These are phyloP conservation scores for Musa itinerans DNA, from an alignment of 176 grass and related monocot species.

Conservation along the genomic window DNA sequence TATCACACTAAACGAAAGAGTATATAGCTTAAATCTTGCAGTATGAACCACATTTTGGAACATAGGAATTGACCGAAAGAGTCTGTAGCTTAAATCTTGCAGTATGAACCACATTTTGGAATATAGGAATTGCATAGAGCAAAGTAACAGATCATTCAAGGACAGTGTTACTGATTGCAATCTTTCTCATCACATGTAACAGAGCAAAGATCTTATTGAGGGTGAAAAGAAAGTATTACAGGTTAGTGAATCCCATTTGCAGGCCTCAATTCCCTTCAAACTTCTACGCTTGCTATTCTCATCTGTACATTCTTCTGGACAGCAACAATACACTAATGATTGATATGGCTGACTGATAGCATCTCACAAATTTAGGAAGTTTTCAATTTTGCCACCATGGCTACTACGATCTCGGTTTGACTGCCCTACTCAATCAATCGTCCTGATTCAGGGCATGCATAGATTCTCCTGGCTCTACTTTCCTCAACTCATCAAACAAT, in stretches of 20 bases:
- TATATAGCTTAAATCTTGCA: too few relatives aligned
- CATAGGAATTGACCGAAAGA: too few relatives aligned
- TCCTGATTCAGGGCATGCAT: neutral
- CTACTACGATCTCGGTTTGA: neutral
- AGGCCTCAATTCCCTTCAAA: neutral
- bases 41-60: too few relatives aligned
- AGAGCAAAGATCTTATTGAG: conserved; percentile 13
- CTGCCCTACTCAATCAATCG: neutral
- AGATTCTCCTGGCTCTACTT: neutral
- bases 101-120: too few relatives aligned
- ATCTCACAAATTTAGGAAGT: neutral
- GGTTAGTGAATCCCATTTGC: neutral
- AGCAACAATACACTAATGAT: neutral
- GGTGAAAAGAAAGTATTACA: neutral
- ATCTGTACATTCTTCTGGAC: conserved; percentile 58
- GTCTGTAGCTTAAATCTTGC: too few relatives aligned
- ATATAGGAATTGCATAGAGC: too few relatives aligned
- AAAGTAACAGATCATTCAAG: neutral
- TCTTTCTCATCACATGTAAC: neutral
- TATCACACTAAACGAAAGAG: too few relatives aligned
- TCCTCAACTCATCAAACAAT: conserved; percentile 12
- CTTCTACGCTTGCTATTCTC: conserved; percentile 29
- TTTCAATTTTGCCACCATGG: neutral
- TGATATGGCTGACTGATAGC: neutral
- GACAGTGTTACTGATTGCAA: neutral